Evolutionary conservation across 495 filamentous ascomycete species (phyloP), one percentile per base, ranked within the genome.

Genomic region (Daldinia vernicosa): DNA sequence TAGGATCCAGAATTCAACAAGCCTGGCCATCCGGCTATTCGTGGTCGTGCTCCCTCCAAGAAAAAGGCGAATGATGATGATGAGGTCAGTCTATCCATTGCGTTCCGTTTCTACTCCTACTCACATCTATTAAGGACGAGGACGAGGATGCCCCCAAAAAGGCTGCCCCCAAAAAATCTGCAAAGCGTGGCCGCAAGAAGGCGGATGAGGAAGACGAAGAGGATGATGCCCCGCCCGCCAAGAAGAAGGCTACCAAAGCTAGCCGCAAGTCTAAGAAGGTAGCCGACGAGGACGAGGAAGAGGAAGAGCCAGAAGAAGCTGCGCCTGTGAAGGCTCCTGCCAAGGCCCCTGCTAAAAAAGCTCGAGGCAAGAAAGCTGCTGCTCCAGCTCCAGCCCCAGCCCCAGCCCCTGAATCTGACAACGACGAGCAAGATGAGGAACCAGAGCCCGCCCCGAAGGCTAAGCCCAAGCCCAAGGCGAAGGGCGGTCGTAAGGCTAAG

Each of bases 1-100:
- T 64, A 93, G 90, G 91, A 94, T 69, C 75, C 84, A 4, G 89
- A 91, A 70, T 82, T 85, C 75, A 93, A 93, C 74, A 81, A 84
- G n/a, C 89, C 86, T 19, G 90, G 91, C 19, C 82, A 84, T 74
- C 84, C 75, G 33, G 89, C 90, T n/a, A 89, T 89, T 71, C 85
- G 84, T 27, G 76, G 76, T 22, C 81, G 80, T 50, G 78, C 74
- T 53, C 83, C 84, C 71, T 11, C 50, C 15, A 86, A 86, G 72
- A 75, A 80, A 66, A 78, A 76, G 64, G 70, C 61, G 2, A 24
- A 66, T 6, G 71, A 71, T 15, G 71, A 71, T 15, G 78, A 74
- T 7, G 74, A 81, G 71, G 77, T 75, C 45, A 63, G 70, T 69
- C 22, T 27, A 57, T 47, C 26, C 39, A 24, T 51, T 37, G 24